A percentile compares a stretch with the other conserved stretches of the same genome.
phyloP scores from a whole-genome alignment of 2,329 filamentous ascomycete genomes.

The Beauveria sp. region DNA sequence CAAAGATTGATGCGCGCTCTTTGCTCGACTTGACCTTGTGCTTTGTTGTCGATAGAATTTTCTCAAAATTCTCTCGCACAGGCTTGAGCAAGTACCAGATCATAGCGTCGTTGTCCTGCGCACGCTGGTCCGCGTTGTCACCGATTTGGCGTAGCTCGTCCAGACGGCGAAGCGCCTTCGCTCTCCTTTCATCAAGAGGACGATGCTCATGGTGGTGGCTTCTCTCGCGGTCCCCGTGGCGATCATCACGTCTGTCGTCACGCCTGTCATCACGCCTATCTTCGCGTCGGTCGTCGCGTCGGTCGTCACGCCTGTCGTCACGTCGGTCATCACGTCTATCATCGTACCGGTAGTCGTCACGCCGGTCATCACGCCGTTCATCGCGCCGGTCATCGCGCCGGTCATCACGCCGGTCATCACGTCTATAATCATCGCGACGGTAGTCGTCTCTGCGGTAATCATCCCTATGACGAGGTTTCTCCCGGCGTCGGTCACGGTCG shows the following conservation, averaged over 20 bases:
- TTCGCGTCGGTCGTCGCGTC: constrained; percentile 18
- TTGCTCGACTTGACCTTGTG: constrained; percentile 56
- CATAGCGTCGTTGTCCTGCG: constrained; percentile 37
- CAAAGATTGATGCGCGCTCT: constrained; percentile 53
- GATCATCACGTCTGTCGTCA: constrained; percentile 10
- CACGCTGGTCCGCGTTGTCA: constrained; percentile 43
- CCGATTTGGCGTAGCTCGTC: constrained; percentile 38
- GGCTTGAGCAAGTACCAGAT: constrained; percentile 47
- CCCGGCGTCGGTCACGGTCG: constrained; percentile 13
- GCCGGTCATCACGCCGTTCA: constrained; percentile 11
- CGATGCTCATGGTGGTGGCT: constrained; percentile 20
- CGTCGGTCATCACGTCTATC: constrained; percentile 11
- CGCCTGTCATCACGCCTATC: constrained; percentile 18
- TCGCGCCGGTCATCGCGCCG: constrained; percentile 10
- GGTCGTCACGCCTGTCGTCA: constrained; percentile 17
- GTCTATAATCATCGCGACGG: constrained; percentile 16
- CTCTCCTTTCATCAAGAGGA: constrained; percentile 32
- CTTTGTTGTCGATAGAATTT: constrained; percentile 52
- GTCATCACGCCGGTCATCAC: constrained; percentile 16
- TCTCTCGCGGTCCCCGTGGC: constrained; percentile 17
- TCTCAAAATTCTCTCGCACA: constrained; percentile 52
- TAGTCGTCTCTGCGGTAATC: constrained; percentile 16
- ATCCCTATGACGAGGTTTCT: constrained; percentile 20
- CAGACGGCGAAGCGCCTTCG: constrained; percentile 32
- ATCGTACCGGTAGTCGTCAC: constrained; percentile 18